These are phyloP conservation scores for Chrysanthemum makinoi DNA, from an alignment of 129 eudicot species.

Conservation along the genomic window DNA sequence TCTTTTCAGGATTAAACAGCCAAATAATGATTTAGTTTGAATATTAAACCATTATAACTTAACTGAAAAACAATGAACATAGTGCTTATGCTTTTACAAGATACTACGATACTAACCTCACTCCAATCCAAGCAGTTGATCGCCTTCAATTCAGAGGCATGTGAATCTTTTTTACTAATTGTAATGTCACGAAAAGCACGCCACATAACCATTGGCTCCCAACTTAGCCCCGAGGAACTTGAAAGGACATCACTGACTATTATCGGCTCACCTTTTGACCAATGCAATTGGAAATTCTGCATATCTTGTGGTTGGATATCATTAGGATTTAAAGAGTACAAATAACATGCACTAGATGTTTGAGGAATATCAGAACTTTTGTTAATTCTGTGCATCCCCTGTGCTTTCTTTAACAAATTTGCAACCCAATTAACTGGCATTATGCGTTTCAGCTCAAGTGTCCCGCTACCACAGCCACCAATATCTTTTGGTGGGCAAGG, in stretches of 20 bases:
- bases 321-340: slow-evolving; percentile 42
- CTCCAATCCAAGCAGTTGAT: slow-evolving; percentile 51
- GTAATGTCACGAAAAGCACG: slow-evolving; percentile 56
- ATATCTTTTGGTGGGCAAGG: slow-evolving; percentile 50
- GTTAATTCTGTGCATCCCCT: slow-evolving; percentile 13
- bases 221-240: slow-evolving; percentile 49
- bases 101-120: slow-evolving; percentile 30
- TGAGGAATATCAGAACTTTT: slow-evolving; percentile 1
- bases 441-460: slow-evolving; percentile 42
- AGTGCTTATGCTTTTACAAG: background rate
- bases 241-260: slow-evolving; percentile 40
- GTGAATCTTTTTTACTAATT: slow-evolving; percentile 17
- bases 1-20: no score
- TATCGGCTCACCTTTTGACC: slow-evolving; percentile 55
- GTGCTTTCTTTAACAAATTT: slow-evolving; percentile 31
- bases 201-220: slow-evolving; percentile 84
- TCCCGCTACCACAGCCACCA: slow-evolving; percentile 51
- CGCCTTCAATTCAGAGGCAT: slow-evolving; percentile 38
- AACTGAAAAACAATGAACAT: background rate
- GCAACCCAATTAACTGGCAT: slow-evolving; percentile 32
- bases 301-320: slow-evolving; percentile 34
- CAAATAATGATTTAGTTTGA: no score
- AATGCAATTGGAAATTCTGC: slow-evolving; percentile 50
- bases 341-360: slow-evolving; percentile 27
- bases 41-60: no score